Percentiles rank a stretch among this genome's conserved stretches.
Evolutionary conservation across 2,329 filamentous ascomycete species (phyloP).

Genomic region (Rhynchosporium graminicola): DNA sequence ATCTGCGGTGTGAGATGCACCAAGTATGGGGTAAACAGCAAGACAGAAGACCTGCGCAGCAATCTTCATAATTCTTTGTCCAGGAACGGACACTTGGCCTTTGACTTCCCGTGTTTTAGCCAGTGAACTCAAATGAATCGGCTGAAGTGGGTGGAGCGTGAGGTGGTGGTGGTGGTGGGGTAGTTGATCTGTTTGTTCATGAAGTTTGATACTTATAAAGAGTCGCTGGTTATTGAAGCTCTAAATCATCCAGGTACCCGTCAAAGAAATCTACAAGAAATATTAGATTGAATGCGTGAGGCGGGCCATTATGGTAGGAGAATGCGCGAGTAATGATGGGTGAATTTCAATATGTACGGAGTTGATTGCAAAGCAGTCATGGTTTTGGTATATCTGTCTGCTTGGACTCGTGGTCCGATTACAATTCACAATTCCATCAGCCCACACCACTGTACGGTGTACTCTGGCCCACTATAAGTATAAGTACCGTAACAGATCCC

Average conservation of each 20-base stretch:
- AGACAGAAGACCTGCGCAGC: slow-evolving; percentile 60
- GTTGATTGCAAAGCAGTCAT: slow-evolving; percentile 32
- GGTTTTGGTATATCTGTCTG: slow-evolving; percentile 32
- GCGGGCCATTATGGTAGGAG: background rate
- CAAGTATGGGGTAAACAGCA: slow-evolving; percentile 60
- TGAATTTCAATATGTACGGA: slow-evolving; percentile 1
- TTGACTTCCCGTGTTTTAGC: slow-evolving; percentile 20
- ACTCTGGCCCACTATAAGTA: too few species aligned
- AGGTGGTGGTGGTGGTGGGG: slow-evolving; percentile 17
- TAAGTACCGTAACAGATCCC: background rate
- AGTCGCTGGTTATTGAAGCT: slow-evolving; percentile 24
- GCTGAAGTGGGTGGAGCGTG: slow-evolving; percentile 11
- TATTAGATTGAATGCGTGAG: slow-evolving; percentile 1
- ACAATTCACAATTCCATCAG: slow-evolving; percentile 19
- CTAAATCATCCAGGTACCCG: slow-evolving; percentile 8
- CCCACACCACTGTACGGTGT: background rate
- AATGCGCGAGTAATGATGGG: slow-evolving; percentile 3
- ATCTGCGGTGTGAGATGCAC: slow-evolving; percentile 47
- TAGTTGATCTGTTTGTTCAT: slow-evolving; percentile 11
- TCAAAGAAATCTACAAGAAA: slow-evolving; percentile 23
- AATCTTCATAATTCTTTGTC: slow-evolving; percentile 48
- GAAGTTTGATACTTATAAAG: slow-evolving; percentile 16
- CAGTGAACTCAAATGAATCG: slow-evolving; percentile 24
- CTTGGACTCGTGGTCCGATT: slow-evolving; percentile 27
- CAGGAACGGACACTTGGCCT: slow-evolving; percentile 27